Percentiles rank a stretch among this genome's conserved stretches.
These are phyloP conservation scores for Sugiyamaella castrensis DNA, from an alignment of 1,139 yeast species.

Conservation along the genomic window DNA sequence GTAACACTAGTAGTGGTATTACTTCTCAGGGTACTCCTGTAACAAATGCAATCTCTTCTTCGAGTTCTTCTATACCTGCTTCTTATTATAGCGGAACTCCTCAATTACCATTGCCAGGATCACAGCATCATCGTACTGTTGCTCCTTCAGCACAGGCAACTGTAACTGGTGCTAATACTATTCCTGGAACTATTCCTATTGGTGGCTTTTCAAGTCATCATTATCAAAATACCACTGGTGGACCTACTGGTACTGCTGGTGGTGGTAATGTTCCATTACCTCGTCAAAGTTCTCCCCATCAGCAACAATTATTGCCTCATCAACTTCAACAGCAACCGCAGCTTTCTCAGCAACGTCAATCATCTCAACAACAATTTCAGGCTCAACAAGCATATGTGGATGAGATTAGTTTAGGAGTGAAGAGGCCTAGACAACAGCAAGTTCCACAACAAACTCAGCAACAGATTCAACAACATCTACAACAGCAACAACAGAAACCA, in stretches of 20 bases:
- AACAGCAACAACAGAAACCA: constrained; percentile 2
- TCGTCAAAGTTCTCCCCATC: constrained; percentile 10
- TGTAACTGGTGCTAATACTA: neutral
- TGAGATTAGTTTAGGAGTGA: too few species aligned
- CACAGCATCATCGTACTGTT: constrained; percentile 9
- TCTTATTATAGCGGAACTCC: constrained; percentile 10
- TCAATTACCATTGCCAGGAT: constrained; percentile 15
- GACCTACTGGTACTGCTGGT: neutral
- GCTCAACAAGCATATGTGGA: neutral
- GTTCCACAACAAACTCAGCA: constrained; percentile 6
- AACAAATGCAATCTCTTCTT: constrained; percentile 1
- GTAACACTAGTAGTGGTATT: neutral
- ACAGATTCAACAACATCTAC: constrained; percentile 4
- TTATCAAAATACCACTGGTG: neutral
- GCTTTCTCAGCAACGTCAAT: constrained; percentile 19
- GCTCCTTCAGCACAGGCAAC: constrained; percentile 1
- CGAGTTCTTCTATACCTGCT: neutral
- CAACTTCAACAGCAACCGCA: constrained; percentile 18
- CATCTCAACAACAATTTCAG: constrained; percentile 10
- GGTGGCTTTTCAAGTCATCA: neutral
- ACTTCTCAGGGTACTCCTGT: too few species aligned
- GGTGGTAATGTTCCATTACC: constrained; percentile 2
- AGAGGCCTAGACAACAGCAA: constrained; percentile 6
- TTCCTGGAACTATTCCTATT: neutral
- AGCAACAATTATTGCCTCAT: constrained; percentile 2